A percentile compares a stretch with the other conserved stretches of the same genome.
Evolutionary conservation across 306 rosid species (phyloP).

Genomic region (Benincasa hispida): DNA sequence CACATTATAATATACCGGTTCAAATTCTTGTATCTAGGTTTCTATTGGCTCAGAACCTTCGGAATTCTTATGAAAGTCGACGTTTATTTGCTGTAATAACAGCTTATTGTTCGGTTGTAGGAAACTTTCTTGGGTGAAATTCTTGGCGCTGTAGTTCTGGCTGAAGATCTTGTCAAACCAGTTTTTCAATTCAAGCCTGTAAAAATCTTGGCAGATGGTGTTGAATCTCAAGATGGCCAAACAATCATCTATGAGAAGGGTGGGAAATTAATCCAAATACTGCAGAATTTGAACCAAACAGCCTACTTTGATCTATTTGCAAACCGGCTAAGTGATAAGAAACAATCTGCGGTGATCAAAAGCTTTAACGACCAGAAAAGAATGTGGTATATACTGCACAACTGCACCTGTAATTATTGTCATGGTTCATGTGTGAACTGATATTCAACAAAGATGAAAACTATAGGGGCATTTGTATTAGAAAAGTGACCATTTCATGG

Average conservation of each 20-base stretch:
- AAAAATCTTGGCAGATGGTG: conserved; percentile 38
- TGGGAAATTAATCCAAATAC: conserved; percentile 47
- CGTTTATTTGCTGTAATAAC: not conserved
- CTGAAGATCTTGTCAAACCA: conserved; percentile 22
- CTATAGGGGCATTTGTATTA: conserved; percentile 5
- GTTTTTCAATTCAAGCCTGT: conserved; percentile 28
- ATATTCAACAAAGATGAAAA: conserved; percentile 14
- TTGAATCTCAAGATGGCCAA: conserved; percentile 52
- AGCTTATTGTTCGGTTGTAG: conserved; percentile 25
- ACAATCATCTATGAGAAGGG: conserved; percentile 24
- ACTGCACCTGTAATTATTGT: conserved; percentile 4
- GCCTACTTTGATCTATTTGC: conserved; percentile 36
- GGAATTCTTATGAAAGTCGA: not conserved
- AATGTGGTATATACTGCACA: conserved; percentile 36
- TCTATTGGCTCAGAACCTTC: not conserved
- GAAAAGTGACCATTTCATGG: not conserved
- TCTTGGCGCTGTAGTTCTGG: conserved; percentile 48
- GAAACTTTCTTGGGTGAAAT: conserved; percentile 64
- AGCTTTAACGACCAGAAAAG: conserved; percentile 53
- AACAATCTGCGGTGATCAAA: conserved; percentile 55
- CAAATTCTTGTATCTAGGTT: not conserved
- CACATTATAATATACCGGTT: not conserved
- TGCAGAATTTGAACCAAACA: conserved; percentile 28
- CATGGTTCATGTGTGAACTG: conserved; percentile 10
- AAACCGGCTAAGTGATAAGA: conserved; percentile 32